Base-by-base conservation (phyloP, 495 filamentous ascomycete genomes). In the Staphylotrichum tortipilum region DNA sequence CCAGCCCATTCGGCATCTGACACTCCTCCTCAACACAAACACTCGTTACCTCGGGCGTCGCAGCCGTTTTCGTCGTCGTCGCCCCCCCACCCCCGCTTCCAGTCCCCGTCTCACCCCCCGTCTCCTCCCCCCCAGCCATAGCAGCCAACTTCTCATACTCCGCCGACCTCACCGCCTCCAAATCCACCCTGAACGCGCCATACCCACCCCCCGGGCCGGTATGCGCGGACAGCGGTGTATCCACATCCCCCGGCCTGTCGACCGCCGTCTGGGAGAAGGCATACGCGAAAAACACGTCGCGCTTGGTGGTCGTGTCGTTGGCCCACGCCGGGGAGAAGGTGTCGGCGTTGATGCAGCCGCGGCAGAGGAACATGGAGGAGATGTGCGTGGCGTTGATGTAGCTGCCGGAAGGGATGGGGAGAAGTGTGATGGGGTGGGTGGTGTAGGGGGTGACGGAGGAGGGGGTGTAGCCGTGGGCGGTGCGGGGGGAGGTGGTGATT, bases 141-240 rank as follows among this genome's bases (percentile, higher is more conserved):
- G 45, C 49, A 0, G 58, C 62, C 56, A 61, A 65, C 35, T 45
- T 47, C 42, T 54, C 48, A 46, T 62, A 64, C 15, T 63, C 42
- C 14, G 53, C 37, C 18, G 63, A 62, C 51, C 50, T 50, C 18
- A 62, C 62, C 4, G 58, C 41, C 11, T 37, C 45, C 7, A 67
- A 41, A 3, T 50, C 40, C 29, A 68, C 58, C 22, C 51, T 50
- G 31, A 66, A 65, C 19, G 50, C 36, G 21, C 67, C 68, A 19
- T 58, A 68, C 9, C 38, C 28, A 33, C 43, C 44, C 1, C 33
- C 49, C 4, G 5, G 12, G 1, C 29, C 12, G 21, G 38, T 53
- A 29, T 56, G 58, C 39, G 51, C 50, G n/a, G 58, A 53, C 7
- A 59, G 44, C 18, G 8, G 1, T 1, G 57, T 54, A 21, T 59